A percentile compares a stretch with the other conserved stretches of the same genome.
These are phyloP conservation scores for Polygonum maritimum DNA, from an alignment of 148 eudicot genomes.

Conservation along the genomic window DNA sequence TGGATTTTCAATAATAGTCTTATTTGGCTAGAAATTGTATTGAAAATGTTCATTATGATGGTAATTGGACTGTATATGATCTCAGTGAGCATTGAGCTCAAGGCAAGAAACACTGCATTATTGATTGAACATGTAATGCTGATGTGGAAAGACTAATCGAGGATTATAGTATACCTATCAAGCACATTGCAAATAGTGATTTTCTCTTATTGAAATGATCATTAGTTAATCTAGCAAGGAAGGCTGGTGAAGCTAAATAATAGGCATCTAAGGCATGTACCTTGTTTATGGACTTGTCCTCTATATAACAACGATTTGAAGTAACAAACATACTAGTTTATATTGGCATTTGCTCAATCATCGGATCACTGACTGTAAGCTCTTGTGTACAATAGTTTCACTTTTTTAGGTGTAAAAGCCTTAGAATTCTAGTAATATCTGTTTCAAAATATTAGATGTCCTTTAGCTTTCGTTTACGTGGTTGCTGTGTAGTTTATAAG, in stretches of 20 bases:
- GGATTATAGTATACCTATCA: background rate
- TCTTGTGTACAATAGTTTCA: slow-evolving; percentile 2
- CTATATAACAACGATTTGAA: background rate
- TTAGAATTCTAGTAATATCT: background rate
- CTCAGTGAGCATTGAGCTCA: background rate
- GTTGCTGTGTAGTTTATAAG: slow-evolving; percentile 78
- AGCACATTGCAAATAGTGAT: background rate
- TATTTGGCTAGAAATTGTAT: background rate
- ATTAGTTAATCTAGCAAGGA: background rate
- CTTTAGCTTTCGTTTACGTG: slow-evolving; percentile 7
- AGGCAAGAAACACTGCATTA: background rate
- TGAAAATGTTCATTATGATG: background rate
- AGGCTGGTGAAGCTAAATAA: background rate
- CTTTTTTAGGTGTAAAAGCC: background rate
- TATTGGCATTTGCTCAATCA: slow-evolving; percentile 78
- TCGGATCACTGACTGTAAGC: slow-evolving; percentile 90
- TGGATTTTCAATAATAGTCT: background rate
- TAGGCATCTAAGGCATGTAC: background rate
- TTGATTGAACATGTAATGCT: background rate
- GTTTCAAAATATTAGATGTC: background rate
- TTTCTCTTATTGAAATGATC: background rate
- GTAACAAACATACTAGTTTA: slow-evolving; percentile 57
- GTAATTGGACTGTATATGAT: background rate
- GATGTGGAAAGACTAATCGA: background rate
- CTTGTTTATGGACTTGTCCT: background rate